These are phyloP conservation scores for Phaeosphaeria sp. DNA, from an alignment of 2,329 filamentous ascomycete species.

Conservation along the genomic window DNA sequence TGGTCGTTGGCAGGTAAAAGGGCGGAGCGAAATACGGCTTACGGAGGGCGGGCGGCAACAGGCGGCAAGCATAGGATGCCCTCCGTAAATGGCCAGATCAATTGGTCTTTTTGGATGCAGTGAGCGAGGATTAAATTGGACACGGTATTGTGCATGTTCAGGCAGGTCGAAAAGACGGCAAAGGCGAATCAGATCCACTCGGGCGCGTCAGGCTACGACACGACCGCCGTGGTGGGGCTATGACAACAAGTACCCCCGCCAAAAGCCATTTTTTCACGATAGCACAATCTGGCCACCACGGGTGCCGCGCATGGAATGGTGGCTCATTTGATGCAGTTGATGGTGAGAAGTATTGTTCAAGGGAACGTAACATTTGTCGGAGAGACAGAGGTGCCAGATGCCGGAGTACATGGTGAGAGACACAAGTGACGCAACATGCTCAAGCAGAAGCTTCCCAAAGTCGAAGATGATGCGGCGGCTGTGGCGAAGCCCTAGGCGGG, in stretches of 20 bases:
- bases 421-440: neutral
- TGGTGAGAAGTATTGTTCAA: neutral
- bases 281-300: conserved; percentile 4
- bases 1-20: neutral
- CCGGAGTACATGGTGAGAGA: neutral
- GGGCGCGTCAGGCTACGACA: conserved; percentile 3
- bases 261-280: conserved; percentile 13
- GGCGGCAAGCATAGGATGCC: neutral
- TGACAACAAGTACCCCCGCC: conserved; percentile 22
- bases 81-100: neutral
- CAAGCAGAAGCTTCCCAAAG: neutral
- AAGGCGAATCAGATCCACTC: conserved; percentile 9
- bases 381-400: neutral
- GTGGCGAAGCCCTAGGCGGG: conserved; percentile 13
- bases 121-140: conserved; percentile 11
- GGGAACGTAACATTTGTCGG: neutral
- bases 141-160: conserved; percentile 24
- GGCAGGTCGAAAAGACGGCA: conserved; percentile 9
- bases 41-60: neutral
- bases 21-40: neutral
- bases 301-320: neutral
- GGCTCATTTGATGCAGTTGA: neutral
- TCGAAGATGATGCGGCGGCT: conserved; percentile 22
- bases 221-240: conserved; percentile 18
- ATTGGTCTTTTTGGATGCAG: neutral